A percentile compares a stretch with the other conserved stretches of the same genome.
Evolutionary conservation across 2,329 filamentous ascomycete genomes (phyloP).

Genomic region (Malbranchea cinnamomea): DNA sequence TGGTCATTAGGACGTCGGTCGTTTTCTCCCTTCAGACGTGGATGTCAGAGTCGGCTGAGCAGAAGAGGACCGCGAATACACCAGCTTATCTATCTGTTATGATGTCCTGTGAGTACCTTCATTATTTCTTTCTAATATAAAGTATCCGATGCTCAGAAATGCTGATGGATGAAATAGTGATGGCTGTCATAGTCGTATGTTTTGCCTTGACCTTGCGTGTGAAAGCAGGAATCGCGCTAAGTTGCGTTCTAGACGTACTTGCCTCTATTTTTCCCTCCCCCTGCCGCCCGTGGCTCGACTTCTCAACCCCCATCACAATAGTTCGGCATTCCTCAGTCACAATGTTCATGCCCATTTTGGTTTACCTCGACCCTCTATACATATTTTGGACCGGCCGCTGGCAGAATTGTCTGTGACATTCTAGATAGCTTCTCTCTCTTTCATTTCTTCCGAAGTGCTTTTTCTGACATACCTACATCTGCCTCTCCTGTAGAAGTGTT

Average conservation of each 20-base stretch:
- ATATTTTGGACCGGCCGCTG: too few species aligned
- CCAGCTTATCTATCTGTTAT: slow-evolving; percentile 61
- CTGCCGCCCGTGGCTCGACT: slow-evolving; percentile 30
- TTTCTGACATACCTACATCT: too few species aligned
- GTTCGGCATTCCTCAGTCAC: too few species aligned
- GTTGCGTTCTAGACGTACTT: slow-evolving; percentile 39
- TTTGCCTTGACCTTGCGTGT: not conserved
- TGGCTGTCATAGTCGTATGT: slow-evolving; percentile 41
- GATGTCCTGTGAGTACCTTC: slow-evolving; percentile 53
- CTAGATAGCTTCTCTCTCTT: too few species aligned
- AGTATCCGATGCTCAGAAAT: not conserved
- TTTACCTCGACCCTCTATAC: too few species aligned
- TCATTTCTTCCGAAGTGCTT: too few species aligned
- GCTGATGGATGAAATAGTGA: slow-evolving; percentile 30
- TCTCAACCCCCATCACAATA: too few species aligned
- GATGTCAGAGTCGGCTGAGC: slow-evolving; percentile 34
- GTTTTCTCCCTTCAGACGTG: slow-evolving; percentile 34
- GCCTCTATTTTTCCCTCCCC: slow-evolving; percentile 48
- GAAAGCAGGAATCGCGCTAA: not conserved
- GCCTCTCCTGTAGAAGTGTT: too few species aligned
- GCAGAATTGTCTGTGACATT: too few species aligned
- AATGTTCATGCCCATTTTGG: too few species aligned
- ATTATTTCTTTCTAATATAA: not conserved
- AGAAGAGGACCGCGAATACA: slow-evolving; percentile 46
- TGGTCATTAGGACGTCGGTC: slow-evolving; percentile 28